A percentile compares a stretch with the other conserved stretches of the same genome.
Conservation (phyloP, 306 rosid genomes). For the Quercus glauca region DNA sequence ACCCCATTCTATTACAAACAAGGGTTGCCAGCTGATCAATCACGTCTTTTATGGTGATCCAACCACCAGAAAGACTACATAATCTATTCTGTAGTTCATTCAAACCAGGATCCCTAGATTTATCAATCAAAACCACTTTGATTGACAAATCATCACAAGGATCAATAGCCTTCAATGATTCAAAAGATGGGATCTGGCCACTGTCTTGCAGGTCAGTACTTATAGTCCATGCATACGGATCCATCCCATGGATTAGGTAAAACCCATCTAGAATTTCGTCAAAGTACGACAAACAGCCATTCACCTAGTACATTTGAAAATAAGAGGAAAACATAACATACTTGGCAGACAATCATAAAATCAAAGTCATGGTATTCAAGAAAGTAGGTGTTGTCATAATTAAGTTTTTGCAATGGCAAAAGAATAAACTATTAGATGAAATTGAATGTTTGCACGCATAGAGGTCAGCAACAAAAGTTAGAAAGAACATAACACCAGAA, state of each 20-base stretch:
- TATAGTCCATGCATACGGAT: slow-evolving; percentile 50
- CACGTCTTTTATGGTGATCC: slow-evolving; percentile 30
- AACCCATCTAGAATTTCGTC: slow-evolving; percentile 51
- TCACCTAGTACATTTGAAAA: slow-evolving; percentile 37
- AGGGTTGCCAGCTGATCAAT: slow-evolving; percentile 42
- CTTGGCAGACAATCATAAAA: not conserved
- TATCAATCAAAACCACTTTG: slow-evolving; percentile 41
- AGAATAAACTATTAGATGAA: too few species aligned
- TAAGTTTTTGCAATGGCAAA: not conserved
- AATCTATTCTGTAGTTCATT: slow-evolving; percentile 40
- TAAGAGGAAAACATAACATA: not conserved
- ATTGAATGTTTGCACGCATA: too few species aligned
- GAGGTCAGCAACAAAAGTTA: too few species aligned
- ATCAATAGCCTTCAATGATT: slow-evolving; percentile 41
- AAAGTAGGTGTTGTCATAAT: not conserved
- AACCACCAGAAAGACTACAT: slow-evolving; percentile 33
- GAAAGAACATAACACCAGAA: too few species aligned
- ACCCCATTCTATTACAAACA: slow-evolving; percentile 53
- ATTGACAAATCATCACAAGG: slow-evolving; percentile 37
- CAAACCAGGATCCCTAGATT: slow-evolving; percentile 47
- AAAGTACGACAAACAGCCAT: slow-evolving; percentile 50
- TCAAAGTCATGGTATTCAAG: not conserved
- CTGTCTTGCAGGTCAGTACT: slow-evolving; percentile 44
- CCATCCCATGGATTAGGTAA: slow-evolving; percentile 55
- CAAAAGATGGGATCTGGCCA: slow-evolving; percentile 45